A percentile compares a stretch with the other conserved stretches of the same genome.
phyloP scores from a whole-genome alignment of 345 rosid species.

The Raphanus raphanistrum region DNA sequence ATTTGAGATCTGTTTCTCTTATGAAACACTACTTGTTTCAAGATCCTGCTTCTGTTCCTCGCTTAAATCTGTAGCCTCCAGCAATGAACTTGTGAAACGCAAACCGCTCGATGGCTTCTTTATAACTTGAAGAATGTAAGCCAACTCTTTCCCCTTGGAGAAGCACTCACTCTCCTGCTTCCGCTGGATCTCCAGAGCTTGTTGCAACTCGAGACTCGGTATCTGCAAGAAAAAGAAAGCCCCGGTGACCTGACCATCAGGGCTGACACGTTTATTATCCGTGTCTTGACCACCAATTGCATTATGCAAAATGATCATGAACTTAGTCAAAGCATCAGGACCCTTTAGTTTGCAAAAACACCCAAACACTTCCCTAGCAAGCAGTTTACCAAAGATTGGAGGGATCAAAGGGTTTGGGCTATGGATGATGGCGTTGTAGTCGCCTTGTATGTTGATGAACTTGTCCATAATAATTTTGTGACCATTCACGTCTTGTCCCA shows the following conservation, averaged over 20 bases:
- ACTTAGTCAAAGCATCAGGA: conserved; percentile 79
- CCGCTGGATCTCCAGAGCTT: conserved; percentile 71
- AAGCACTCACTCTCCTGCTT: conserved; percentile 63
- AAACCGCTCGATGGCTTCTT: conserved; percentile 80
- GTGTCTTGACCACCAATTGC: conserved; percentile 85
- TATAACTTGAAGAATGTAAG: conserved; percentile 77
- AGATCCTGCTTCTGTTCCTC: conserved; percentile 73
- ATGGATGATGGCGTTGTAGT: no score
- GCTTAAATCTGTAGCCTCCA: conserved; percentile 67
- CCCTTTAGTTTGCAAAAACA: conserved; percentile 82
- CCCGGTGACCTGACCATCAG: conserved; percentile 61
- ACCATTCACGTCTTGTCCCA: no score
- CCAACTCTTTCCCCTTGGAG: conserved; percentile 74
- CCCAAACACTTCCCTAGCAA: conserved; percentile 91
- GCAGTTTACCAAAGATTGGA: conserved; percentile 61
- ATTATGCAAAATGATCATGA: conserved; percentile 85
- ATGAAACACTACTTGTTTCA: no score
- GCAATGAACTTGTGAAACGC: conserved; percentile 68
- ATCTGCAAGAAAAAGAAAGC: conserved; percentile 63
- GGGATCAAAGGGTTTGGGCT: no score
- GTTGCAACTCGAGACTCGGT: conserved; percentile 90
- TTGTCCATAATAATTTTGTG: no score
- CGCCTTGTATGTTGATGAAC: no score
- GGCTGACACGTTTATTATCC: conserved; percentile 59
- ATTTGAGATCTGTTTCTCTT: conserved; percentile 76